Base-by-base conservation (phyloP, 306 rosid genomes). In the Gastrolobium villosum region DNA sequence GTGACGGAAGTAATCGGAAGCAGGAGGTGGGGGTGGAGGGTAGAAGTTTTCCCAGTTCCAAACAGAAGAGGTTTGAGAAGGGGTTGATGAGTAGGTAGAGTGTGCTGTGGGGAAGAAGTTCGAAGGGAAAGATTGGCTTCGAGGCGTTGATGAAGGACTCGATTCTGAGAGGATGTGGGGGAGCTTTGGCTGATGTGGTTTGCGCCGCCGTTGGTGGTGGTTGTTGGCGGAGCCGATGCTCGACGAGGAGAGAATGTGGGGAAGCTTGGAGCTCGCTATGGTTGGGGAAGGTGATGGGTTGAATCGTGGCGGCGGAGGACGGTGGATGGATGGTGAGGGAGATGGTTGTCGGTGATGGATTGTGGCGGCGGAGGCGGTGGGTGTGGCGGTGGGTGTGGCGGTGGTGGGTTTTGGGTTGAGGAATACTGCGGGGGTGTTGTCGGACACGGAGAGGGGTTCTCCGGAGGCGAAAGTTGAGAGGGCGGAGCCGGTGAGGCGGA, bases 41-140 rank as follows among this genome's bases (percentile, higher is more conserved):
- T 84, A 87, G 85, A 91, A 91, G 40, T 89, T 96, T 46, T 96
- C 99, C 99, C 99, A 96, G 80, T 96, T 96, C 99, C 99, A 96
- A 26, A 91, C 65, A 0, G 99, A 91, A 10, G 98, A 96, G 11
- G 98, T 81, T 86, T 93, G 99, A 2, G 99, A 96, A 45, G 98
- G 99, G 6, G 99, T 96, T 10, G 89, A 77, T 3, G 98, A 89
- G 76, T 96, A 96, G 11, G 88, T 93, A 44, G 97, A 93, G 48
- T 86, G 82, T 1, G 90, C 98, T 1, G 93, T 87, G 20, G 97
- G 95, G 50, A 83, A 86, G 39, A 81, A 79, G 46, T 73, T 62
- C 0, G 86, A 30, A 45, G 85, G 70, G 55, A 92, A 88, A 70
- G 69, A 65, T 41, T 86, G 87, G 81, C 97, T 94, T 64, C 86